Evolutionary conservation across 306 rosid species (phyloP), one percentile per base, ranked within the genome.

Genomic region (Urtica urens): DNA sequence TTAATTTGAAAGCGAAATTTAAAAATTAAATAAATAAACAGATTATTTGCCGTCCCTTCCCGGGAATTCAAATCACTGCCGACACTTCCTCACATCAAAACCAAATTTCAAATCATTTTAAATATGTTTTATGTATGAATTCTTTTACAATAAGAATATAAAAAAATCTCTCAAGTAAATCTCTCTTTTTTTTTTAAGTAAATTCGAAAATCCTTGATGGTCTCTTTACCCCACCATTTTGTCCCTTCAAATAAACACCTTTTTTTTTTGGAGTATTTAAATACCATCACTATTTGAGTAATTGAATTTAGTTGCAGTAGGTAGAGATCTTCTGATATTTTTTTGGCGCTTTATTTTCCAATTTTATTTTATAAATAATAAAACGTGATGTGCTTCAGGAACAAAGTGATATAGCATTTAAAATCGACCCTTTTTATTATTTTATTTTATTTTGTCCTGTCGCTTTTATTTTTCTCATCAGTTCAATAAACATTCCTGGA

Each of bases 301-400:
- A n/a, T 18, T 45, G 71, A 57, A 64, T 49, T 47, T 58, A 60
- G 77, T 68, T 69, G 73, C 66, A 70, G 78, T 78, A 46, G 92
- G 79, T 79, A 41, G 60, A 31, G 46, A 7, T 18, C 58, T 46
- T 52, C 49, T n/a, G n/a, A 70, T 50, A 62, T 50, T 45, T 21
- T 48, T 66, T 64, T 60, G 66, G 65, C 62, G 46, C 42, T 59
- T 39, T 35, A 35, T 35, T 56, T 58, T 49, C 47, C 69, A 34
- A 55, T 49, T 77, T 27, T 9, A 34, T n/a, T 5, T 2, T 5
- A 15, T n/a, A 15, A 15, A 0, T 5, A 38, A 15, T 44, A 71
- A 38, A 61, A 1, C 62, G 61, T 57, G 62, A 51, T 71, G 42
- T 46, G 65, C 69, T 69, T 56, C 50, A 51, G 51, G 64, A 61